phyloP scores from a whole-genome alignment of 257 asterid genomes.

The Solanum pinnatisectum region DNA sequence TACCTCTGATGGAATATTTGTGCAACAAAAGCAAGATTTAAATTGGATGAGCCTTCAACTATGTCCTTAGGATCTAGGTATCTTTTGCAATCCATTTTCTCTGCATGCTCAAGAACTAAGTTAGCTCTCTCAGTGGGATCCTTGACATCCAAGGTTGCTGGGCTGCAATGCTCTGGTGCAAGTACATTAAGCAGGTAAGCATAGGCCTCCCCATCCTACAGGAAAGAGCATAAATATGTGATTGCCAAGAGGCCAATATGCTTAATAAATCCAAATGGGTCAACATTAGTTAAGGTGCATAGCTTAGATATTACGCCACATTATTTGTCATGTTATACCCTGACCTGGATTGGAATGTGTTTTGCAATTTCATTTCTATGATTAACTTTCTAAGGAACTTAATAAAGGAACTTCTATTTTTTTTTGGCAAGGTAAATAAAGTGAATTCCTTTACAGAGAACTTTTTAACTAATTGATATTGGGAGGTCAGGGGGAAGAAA shows the following conservation, averaged over 20 bases:
- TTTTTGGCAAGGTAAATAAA: not conserved
- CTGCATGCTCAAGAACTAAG: conserved; percentile 94
- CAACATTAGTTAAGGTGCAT: not conserved
- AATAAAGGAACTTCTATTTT: not conserved
- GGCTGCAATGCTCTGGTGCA: conserved; percentile 89
- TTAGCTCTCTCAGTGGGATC: conserved; percentile 85
- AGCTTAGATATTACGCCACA: not conserved
- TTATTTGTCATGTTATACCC: not conserved
- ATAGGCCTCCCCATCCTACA: conserved; percentile 97
- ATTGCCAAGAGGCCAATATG: not conserved
- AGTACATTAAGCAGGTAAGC: conserved; percentile 93
- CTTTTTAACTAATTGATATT: not conserved
- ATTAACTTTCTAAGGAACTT: not conserved
- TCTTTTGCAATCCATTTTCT: conserved; percentile 95
- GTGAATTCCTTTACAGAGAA: not conserved
- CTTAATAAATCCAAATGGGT: not conserved
- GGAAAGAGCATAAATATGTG: conserved; percentile 1
- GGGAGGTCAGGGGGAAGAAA: not conserved
- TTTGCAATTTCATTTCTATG: not conserved
- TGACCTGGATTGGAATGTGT: not conserved
- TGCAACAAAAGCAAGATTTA: conserved; percentile 96
- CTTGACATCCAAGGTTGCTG: conserved; percentile 69
- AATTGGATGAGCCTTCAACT: conserved; percentile 75
- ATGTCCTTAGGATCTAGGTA: conserved; percentile 82
- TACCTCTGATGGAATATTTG: conserved; percentile 97